Percentiles rank a stretch among this genome's conserved stretches.
These are phyloP conservation scores for Actinidia arguta DNA, from an alignment of 179 eudicot genomes.

Conservation along the genomic window DNA sequence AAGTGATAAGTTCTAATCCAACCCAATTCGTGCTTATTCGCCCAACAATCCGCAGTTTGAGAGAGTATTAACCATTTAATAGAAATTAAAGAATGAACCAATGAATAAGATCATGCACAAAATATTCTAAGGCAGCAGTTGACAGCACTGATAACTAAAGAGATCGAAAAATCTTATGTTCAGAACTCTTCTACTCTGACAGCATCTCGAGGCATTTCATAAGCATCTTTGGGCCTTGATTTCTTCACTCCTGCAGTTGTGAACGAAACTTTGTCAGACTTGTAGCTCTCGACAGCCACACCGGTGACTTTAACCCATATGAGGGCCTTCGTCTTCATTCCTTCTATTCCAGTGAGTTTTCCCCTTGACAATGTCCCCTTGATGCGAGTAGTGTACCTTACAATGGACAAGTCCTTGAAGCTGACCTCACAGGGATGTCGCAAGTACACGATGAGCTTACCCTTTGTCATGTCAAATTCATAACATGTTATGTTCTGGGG, in stretches of 20 bases:
- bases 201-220: constrained; percentile 61
- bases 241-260: constrained; percentile 82
- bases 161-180: constrained; percentile 14
- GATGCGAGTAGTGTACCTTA: constrained; percentile 75
- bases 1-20: too few species aligned
- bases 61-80: not conserved
- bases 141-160: not conserved
- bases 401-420: constrained; percentile 81
- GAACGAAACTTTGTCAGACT: constrained; percentile 83
- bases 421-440: constrained; percentile 73
- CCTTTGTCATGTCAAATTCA: constrained; percentile 72
- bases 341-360: constrained; percentile 83
- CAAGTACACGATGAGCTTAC: constrained; percentile 71
- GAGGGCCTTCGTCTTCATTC: constrained; percentile 87
- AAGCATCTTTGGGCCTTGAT: constrained; percentile 71
- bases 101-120: constrained; percentile 14
- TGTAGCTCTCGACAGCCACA: constrained; percentile 69
- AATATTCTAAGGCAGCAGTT: not conserved
- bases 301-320: constrained; percentile 90
- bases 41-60: too few species aligned
- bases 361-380: constrained; percentile 76
- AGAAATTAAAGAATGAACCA: constrained; percentile 12
- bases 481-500: constrained; percentile 75
- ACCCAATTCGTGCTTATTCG: too few species aligned
- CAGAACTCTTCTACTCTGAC: constrained; percentile 65